Evolutionary conservation across 805 yeast genomes (phyloP), one percentile per base, ranked within the genome.

Genomic region (Saturnispora mendoncae): DNA sequence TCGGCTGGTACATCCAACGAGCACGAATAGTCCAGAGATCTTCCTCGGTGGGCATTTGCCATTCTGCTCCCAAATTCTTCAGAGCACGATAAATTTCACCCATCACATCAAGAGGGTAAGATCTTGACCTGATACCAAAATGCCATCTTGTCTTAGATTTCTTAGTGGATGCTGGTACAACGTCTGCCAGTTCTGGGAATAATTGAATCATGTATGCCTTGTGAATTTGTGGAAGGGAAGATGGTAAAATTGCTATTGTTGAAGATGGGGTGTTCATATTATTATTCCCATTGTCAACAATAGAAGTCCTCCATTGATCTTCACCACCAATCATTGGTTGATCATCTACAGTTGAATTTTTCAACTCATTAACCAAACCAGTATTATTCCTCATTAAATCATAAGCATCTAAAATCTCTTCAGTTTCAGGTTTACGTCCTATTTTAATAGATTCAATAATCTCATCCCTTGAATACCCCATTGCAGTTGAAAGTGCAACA

Each of bases 91-190:
- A 92, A 33, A 92, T 88, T 59, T 92, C 98, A 21, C 97, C 96
- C 97, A 92, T 92, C 3, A 92, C 98, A 61, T 92, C 98, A 52
- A 92, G 69, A 26, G 98, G 97, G 58, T 92, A 92, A 1, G 96
- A 85, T 54, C 97, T 72, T 7, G 96, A 86, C 57, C 98, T 72
- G 46, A 92, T 92, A 50, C 98, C 98, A 57, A 92, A 92, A 67
- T 92, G 98, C 98, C 98, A 92, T 62, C 95, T 78, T 6, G 95
- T 85, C 62, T 87, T 90, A 46, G 90, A 83, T 60, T 85, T 86
- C 60, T 90, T 87, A 36, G 82, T 71, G 0, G 74, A 62, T 39
- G 78, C 71, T 6, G 76, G 64, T 32, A 66, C 66, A n/a, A 63
- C 52, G 17, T 61, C 47, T 13, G 60, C 58, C 17, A 60, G 36